Percentiles rank a stretch among this genome's conserved stretches.
Evolutionary conservation across 2,329 filamentous ascomycete species (phyloP).

Genomic region (Fulvia fulva): DNA sequence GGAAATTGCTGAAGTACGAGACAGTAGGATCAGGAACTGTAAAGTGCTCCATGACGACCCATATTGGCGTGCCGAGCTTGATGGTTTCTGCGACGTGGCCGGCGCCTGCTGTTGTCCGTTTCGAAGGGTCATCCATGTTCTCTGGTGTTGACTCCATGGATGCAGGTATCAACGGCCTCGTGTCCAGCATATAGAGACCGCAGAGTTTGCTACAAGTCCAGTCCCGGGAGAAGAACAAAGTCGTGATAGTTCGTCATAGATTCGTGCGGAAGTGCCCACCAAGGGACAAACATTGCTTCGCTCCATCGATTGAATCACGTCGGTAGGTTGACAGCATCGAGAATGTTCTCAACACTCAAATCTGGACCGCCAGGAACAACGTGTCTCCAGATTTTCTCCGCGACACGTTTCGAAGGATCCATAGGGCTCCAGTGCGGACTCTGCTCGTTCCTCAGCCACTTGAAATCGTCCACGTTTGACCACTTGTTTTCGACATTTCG

Average conservation of each 20-base stretch:
- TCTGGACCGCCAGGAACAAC: conserved; percentile 62
- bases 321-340: conserved; percentile 41
- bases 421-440: conserved; percentile 86
- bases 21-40: not conserved
- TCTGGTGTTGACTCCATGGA: no score
- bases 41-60: not conserved
- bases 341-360: conserved; percentile 61
- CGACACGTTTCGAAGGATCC: conserved; percentile 45
- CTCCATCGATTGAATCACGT: not conserved
- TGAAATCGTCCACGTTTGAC: conserved; percentile 94
- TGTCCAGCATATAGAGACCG: no score
- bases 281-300: not conserved
- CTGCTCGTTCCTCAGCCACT: conserved; percentile 82
- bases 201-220: no score
- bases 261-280: no score
- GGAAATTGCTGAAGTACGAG: not conserved
- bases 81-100: no score
- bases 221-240: no score
- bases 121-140: no score
- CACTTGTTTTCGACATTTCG: conserved; percentile 60
- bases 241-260: no score
- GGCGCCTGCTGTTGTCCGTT: no score
- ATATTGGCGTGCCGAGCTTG: not conserved
- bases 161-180: no score
- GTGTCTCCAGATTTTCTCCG: conserved; percentile 58